A percentile compares a stretch with the other conserved stretches of the same genome.
These are phyloP conservation scores for Solanum neorickii DNA, from an alignment of 257 asterid species.

Conservation along the genomic window DNA sequence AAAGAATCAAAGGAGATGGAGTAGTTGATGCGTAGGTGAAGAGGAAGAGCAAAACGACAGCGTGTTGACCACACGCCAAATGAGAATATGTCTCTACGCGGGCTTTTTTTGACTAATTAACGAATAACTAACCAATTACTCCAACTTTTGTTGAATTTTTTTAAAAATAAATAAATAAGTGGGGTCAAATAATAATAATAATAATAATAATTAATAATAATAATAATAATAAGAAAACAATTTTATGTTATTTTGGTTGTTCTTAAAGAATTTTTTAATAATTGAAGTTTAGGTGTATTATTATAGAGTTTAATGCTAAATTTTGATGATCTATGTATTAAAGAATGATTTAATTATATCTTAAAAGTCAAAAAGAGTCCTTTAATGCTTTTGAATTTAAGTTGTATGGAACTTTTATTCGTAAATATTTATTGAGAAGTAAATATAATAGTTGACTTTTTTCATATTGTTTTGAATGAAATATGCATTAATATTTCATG, in stretches of 20 bases:
- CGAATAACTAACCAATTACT: background rate
- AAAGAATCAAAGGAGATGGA: background rate
- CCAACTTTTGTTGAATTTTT: background rate
- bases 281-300: background rate
- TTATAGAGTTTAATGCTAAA: background rate
- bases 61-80: slow-evolving; percentile 27
- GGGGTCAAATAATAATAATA: background rate
- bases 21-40: background rate
- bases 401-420: background rate
- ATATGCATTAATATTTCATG: background rate
- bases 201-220: background rate
- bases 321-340: background rate
- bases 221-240: no score
- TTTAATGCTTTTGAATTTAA: background rate
- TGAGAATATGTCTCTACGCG: background rate
- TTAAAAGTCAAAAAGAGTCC: background rate
- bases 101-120: background rate
- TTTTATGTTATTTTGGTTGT: background rate
- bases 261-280: background rate
- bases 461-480: background rate
- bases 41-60: slow-evolving; percentile 1
- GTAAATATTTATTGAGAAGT: background rate
- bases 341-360: background rate
- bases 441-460: background rate
- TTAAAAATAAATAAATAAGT: background rate